A percentile compares a stretch with the other conserved stretches of the same genome.
These are phyloP conservation scores for Penicillium canescens DNA, from an alignment of 495 filamentous ascomycete species.

Conservation along the genomic window DNA sequence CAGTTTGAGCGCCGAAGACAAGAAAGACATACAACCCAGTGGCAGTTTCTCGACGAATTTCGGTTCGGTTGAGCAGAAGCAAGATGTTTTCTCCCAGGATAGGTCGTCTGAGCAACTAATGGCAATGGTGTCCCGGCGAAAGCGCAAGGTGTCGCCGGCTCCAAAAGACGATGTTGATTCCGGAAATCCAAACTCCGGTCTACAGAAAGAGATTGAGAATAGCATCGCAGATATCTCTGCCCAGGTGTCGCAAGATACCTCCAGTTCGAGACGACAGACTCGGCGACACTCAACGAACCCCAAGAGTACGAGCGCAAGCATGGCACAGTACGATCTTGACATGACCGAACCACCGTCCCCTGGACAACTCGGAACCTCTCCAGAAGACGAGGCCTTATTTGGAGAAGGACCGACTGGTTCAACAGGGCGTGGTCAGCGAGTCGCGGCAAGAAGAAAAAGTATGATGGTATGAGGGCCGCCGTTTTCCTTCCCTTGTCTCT, in stretches of 20 bases:
- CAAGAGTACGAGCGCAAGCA: slow-evolving; percentile 11
- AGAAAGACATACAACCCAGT: slow-evolving; percentile 5
- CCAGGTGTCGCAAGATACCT: slow-evolving; percentile 10
- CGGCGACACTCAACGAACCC: slow-evolving; percentile 44
- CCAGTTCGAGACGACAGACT: slow-evolving; percentile 22
- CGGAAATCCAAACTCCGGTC: not conserved
- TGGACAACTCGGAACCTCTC: slow-evolving; percentile 30
- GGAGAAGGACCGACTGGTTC: not conserved
- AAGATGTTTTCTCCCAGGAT: slow-evolving; percentile 3
- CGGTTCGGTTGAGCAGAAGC: slow-evolving; percentile 4
- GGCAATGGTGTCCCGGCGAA: slow-evolving; percentile 29
- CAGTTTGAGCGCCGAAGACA: slow-evolving; percentile 19
- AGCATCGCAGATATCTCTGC: slow-evolving; percentile 5
- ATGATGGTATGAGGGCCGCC: slow-evolving; percentile 47
- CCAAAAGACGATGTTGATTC: slow-evolving; percentile 8
- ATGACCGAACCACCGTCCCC: slow-evolving; percentile 3
- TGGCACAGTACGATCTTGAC: slow-evolving; percentile 6
- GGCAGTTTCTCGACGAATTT: slow-evolving; percentile 7
- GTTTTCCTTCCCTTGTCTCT: not conserved
- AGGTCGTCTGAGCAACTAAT: slow-evolving; percentile 9
- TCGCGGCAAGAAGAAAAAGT: slow-evolving; percentile 47
- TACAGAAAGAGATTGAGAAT: slow-evolving; percentile 4
- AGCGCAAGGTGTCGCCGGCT: slow-evolving; percentile 31
- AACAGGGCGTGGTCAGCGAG: slow-evolving; percentile 31
- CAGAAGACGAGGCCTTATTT: slow-evolving; percentile 19